phyloP scores from a whole-genome alignment of 2,329 filamentous ascomycete genomes.

The Mycosphaerella sp. region DNA sequence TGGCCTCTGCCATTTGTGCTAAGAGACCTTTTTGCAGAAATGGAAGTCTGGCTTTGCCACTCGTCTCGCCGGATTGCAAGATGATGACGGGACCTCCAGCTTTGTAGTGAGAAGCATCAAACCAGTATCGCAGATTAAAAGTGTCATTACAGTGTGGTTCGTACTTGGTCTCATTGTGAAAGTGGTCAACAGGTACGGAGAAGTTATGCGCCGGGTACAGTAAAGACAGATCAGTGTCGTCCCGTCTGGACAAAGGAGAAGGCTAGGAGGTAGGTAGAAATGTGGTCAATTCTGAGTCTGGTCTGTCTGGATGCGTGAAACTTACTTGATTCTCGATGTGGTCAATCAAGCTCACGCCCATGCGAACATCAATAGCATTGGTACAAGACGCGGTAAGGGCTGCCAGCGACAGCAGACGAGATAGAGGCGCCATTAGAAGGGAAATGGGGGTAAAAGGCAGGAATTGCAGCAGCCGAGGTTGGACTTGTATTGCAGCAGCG shows the following conservation, averaged over 20 bases:
- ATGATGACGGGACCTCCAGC: slow-evolving; percentile 75
- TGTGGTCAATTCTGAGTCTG: not conserved
- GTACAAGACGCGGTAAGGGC: slow-evolving; percentile 3
- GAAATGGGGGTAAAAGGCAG: not conserved
- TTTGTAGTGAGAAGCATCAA: slow-evolving; percentile 69
- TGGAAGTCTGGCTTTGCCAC: slow-evolving; percentile 55
- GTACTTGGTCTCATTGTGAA: slow-evolving; percentile 71
- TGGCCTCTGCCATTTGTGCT: slow-evolving; percentile 61
- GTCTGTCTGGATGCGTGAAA: not conserved
- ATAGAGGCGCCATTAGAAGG: slow-evolving; percentile 1
- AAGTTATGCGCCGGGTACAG: slow-evolving; percentile 47
- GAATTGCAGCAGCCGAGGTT: not conserved
- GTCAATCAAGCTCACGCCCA: slow-evolving; percentile 2
- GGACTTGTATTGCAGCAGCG: not conserved
- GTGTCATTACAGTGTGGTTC: slow-evolving; percentile 64
- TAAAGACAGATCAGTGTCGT: slow-evolving; percentile 29
- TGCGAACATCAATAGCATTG: slow-evolving; percentile 6
- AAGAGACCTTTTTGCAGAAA: slow-evolving; percentile 75
- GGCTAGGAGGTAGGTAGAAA: not conserved
- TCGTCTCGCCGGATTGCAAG: slow-evolving; percentile 65
- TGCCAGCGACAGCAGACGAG: slow-evolving; percentile 1
- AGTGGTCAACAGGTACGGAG: slow-evolving; percentile 65
- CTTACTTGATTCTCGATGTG: slow-evolving; percentile 3
- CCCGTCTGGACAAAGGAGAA: slow-evolving; percentile 14
- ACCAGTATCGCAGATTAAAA: slow-evolving; percentile 75